phyloP scores from a whole-genome alignment of 345 rosid species.

The Aquilaria sinensis region DNA sequence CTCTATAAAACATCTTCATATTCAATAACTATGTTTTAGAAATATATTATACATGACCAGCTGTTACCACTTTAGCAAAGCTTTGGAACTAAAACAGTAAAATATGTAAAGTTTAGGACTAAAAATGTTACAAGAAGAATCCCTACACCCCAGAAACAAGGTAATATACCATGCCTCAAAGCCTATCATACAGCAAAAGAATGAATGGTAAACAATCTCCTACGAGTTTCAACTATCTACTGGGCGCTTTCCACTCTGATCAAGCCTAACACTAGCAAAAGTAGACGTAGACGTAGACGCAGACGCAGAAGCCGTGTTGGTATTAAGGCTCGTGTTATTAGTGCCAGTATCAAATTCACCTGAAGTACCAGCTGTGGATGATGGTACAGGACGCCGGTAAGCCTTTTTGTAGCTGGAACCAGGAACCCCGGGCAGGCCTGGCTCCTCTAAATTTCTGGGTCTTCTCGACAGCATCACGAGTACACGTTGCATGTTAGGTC shows the following conservation, averaged over 20 bases:
- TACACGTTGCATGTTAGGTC: slow-evolving; percentile 59
- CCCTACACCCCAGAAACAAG: background rate
- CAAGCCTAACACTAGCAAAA: slow-evolving; percentile 15
- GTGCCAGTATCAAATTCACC: slow-evolving; percentile 28
- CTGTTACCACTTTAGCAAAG: too few relatives aligned
- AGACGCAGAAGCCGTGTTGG: slow-evolving; percentile 19
- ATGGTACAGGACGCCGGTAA: slow-evolving; percentile 33
- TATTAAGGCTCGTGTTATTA: slow-evolving; percentile 37
- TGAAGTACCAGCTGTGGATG: slow-evolving; percentile 35
- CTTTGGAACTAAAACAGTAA: too few relatives aligned
- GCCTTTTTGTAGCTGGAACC: slow-evolving; percentile 55
- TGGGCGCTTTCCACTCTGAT: slow-evolving; percentile 47
- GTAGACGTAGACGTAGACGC: slow-evolving; percentile 15
- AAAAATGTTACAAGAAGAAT: too few relatives aligned
- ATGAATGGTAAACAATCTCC: background rate
- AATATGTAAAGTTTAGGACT: too few relatives aligned
- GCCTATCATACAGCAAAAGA: background rate
- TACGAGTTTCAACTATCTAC: slow-evolving; percentile 21
- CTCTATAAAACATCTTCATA: too few relatives aligned
- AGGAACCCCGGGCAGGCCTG: slow-evolving; percentile 53
- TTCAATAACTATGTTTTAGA: too few relatives aligned
- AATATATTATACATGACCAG: too few relatives aligned
- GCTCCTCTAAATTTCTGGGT: slow-evolving; percentile 47
- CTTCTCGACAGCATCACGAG: slow-evolving; percentile 56
- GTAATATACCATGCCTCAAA: background rate